These are phyloP conservation scores for Globisporangium recalcitrans DNA, from an alignment of 352 stramenopile species.

Conservation along the genomic window DNA sequence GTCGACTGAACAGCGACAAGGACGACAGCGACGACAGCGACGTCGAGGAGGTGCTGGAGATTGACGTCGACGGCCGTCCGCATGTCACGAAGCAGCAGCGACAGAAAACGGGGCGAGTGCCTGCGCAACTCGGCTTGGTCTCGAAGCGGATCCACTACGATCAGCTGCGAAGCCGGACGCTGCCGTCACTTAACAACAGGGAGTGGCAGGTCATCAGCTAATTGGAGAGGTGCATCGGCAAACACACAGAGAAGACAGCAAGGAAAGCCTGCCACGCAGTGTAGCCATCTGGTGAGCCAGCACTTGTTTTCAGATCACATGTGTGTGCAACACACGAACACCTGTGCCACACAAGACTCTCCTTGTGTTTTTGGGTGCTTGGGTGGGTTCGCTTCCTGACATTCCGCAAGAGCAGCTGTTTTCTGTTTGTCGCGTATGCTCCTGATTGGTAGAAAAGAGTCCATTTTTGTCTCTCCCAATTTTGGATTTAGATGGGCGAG, in stretches of 20 bases:
- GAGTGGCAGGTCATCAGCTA: slow-evolving; percentile 53
- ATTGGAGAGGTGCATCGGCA: slow-evolving; percentile 1
- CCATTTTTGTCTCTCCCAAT: background rate
- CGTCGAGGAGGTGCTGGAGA: slow-evolving; percentile 39
- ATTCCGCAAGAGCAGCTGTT: slow-evolving; percentile 1
- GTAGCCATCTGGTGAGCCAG: slow-evolving; percentile 3
- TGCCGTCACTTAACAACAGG: slow-evolving; percentile 47
- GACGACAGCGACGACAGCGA: slow-evolving; percentile 47
- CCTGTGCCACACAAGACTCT: background rate
- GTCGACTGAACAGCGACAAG: slow-evolving; percentile 44
- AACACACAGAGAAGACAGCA: no score
- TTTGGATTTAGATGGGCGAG: background rate
- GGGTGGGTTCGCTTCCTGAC: background rate
- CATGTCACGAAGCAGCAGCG: slow-evolving; percentile 29
- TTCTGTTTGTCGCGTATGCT: background rate
- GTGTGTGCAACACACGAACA: background rate
- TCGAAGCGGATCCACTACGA: slow-evolving; percentile 61
- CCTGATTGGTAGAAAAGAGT: slow-evolving; percentile 8
- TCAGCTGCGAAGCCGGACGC: slow-evolving; percentile 39
- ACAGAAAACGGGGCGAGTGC: slow-evolving; percentile 21
- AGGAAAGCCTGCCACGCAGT: no score
- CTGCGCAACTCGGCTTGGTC: slow-evolving; percentile 43
- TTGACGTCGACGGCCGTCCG: slow-evolving; percentile 32
- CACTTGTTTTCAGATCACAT: background rate
- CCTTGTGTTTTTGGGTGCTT: background rate